These are phyloP conservation scores for Hyphodiscus sp. DNA, from an alignment of 2,329 filamentous ascomycete species.

Conservation along the genomic window DNA sequence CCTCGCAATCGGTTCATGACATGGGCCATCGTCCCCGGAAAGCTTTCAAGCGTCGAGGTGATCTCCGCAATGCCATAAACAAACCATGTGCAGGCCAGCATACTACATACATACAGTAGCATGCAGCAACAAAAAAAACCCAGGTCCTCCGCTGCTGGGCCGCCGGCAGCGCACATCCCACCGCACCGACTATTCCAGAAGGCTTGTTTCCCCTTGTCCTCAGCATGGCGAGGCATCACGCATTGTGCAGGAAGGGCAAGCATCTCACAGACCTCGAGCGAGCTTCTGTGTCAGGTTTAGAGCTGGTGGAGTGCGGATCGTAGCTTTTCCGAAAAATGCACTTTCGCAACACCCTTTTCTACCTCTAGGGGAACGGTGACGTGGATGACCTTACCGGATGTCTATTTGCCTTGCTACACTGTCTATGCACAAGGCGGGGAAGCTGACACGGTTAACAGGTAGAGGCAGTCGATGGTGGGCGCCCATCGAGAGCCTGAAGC, in stretches of 20 bases:
- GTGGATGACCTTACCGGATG: neutral
- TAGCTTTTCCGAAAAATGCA: neutral
- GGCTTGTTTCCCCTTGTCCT: neutral
- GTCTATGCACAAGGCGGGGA: neutral
- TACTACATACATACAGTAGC: too few relatives aligned
- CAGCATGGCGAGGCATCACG: neutral
- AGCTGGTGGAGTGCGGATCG: neutral
- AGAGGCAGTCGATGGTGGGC: neutral
- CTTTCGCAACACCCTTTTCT: too few relatives aligned
- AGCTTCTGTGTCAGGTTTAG: neutral
- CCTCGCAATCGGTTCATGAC: too few relatives aligned
- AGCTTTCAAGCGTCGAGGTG: too few relatives aligned
- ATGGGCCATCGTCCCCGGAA: too few relatives aligned
- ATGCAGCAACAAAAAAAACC: neutral
- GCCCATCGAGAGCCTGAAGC: too few relatives aligned
- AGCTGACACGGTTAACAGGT: neutral
- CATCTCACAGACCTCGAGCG: neutral
- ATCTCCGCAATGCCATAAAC: too few relatives aligned
- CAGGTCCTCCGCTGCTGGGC: too few relatives aligned
- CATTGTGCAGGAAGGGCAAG: neutral
- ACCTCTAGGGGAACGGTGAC: too few relatives aligned
- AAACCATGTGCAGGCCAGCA: too few relatives aligned
- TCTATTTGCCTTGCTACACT: neutral
- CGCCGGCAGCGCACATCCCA: neutral
- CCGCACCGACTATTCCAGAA: neutral